These are phyloP conservation scores for Boletus tylopilopsis DNA, from an alignment of 768 basidiomycete species.

Conservation along the genomic window DNA sequence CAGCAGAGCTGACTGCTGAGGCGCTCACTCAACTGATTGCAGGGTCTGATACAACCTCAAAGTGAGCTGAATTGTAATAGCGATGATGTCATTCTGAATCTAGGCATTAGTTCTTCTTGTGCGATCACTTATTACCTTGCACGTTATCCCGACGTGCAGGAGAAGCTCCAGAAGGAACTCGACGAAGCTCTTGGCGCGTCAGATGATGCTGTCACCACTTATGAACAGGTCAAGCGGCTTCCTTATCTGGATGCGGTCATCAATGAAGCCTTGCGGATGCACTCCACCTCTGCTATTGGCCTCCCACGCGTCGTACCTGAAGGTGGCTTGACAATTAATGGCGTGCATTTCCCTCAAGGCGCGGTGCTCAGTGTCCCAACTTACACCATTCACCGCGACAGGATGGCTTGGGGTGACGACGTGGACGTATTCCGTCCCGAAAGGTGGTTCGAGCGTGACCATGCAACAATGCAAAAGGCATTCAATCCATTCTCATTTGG, in stretches of 20 bases:
- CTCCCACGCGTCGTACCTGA: constrained; percentile 77
- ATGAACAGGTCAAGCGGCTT: constrained; percentile 66
- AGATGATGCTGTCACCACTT: constrained; percentile 58
- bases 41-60: constrained; percentile 91
- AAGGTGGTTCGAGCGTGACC: constrained; percentile 76
- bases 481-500: constrained; percentile 89
- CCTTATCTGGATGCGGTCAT: constrained; percentile 85
- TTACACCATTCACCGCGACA: constrained; percentile 78
- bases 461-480: constrained; percentile 56
- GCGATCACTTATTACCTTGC: constrained; percentile 87
- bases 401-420: constrained; percentile 73
- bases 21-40: constrained; percentile 83
- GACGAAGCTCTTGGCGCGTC: constrained; percentile 54
- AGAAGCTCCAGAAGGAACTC: constrained; percentile 74
- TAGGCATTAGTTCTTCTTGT: constrained; percentile 66
- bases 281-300: constrained; percentile 81
- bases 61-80: constrained; percentile 43
- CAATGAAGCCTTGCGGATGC: constrained; percentile 79
- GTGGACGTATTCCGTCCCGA: constrained; percentile 74
- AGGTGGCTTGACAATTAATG: constrained; percentile 59
- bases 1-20: constrained; percentile 85
- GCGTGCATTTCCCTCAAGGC: constrained; percentile 66
- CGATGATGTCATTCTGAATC: neutral
- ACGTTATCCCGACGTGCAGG: constrained; percentile 56
- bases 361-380: constrained; percentile 76